Evolutionary conservation across 208 protist genomes (phyloP).

Genomic region (Phytomonas francai): DNA sequence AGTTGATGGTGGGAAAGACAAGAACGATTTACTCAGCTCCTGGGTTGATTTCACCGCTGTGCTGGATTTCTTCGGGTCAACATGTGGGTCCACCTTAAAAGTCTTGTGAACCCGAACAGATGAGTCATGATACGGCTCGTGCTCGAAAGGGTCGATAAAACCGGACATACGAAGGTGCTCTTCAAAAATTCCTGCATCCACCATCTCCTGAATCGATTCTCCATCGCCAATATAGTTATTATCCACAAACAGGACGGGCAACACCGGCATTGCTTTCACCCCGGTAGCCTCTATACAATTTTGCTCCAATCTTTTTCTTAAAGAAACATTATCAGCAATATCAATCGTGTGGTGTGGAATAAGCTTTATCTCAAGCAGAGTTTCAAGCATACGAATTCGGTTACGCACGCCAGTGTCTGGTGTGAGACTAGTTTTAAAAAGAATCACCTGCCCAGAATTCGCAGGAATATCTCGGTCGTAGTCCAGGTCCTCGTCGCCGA

Average conservation of each 20-base stretch:
- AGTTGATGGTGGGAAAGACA: too few relatives aligned
- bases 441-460: conserved; percentile 29
- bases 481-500: conserved; percentile 30
- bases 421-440: conserved; percentile 72
- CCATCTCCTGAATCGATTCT: conserved; percentile 53
- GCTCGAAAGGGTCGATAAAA: too few relatives aligned
- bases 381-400: conserved; percentile 42
- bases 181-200: conserved; percentile 51
- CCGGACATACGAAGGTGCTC: conserved; percentile 29
- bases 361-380: conserved; percentile 54
- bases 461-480: conserved; percentile 26
- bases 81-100: too few relatives aligned
- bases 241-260: conserved; percentile 62
- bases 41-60: too few relatives aligned
- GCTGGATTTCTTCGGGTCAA: too few relatives aligned
- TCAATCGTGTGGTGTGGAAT: conserved; percentile 58
- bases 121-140: too few relatives aligned
- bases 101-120: too few relatives aligned
- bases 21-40: too few relatives aligned
- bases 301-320: conserved; percentile 33
- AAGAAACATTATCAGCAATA: conserved; percentile 47
- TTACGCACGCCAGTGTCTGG: conserved; percentile 43
- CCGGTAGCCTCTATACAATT: conserved; percentile 26
- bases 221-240: conserved; percentile 42
- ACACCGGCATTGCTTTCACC: conserved; percentile 15